Evolutionary conservation across 75 land plant species (phyloP).

Genomic region (Isoetes taiwanensis): DNA sequence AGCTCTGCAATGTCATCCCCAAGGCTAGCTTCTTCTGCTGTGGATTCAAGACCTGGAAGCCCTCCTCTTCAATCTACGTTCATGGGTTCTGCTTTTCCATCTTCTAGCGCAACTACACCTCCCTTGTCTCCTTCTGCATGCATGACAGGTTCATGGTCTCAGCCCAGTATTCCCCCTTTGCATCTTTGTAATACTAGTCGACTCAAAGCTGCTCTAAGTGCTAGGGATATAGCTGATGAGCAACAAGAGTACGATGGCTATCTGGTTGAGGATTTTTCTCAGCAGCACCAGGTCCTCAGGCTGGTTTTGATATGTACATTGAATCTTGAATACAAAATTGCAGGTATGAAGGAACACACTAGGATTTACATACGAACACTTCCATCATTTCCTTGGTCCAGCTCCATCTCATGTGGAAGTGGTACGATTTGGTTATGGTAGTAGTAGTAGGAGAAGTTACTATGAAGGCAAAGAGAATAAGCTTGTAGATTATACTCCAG

Average conservation of each 20-base stretch:
- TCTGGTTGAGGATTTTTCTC: conserved; percentile 11
- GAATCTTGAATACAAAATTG: no score
- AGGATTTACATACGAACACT: no score
- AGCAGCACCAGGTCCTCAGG: no score
- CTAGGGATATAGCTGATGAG: conserved; percentile 41
- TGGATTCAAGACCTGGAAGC: conserved; percentile 30
- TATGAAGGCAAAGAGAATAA: no score
- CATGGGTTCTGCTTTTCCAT: conserved; percentile 15
- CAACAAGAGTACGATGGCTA: conserved; percentile 22
- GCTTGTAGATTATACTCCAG: no score
- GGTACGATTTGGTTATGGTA: no score
- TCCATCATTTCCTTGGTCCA: no score
- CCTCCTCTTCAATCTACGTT: conserved; percentile 22
- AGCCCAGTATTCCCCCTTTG: conserved; percentile 29
- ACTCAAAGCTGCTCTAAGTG: conserved; percentile 42
- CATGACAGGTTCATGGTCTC: no score
- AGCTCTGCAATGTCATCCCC: conserved; percentile 45
- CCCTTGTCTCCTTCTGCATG: conserved; percentile 28
- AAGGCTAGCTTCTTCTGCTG: conserved; percentile 22
- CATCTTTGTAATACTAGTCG: conserved; percentile 41
- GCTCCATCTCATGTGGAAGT: no score
- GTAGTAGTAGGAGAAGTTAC: no score
- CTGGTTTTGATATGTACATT: no score
- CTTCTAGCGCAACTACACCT: conserved; percentile 33
- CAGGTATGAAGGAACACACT: no score